phyloP scores from a whole-genome alignment of 1,139 yeast species.

The Hemisphaericaspora subhashii region DNA sequence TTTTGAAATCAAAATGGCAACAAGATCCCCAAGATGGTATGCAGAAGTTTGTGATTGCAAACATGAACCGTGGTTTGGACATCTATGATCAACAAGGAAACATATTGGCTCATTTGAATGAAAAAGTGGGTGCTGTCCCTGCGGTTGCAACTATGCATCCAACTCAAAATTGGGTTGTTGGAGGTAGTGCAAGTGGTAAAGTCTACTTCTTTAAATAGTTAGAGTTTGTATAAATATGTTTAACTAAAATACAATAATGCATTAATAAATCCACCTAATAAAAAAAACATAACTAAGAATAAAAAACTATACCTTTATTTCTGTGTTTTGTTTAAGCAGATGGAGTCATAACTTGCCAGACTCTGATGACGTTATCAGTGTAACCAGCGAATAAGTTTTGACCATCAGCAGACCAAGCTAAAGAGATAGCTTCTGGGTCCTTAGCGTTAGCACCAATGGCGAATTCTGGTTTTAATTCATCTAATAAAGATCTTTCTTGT shows the following conservation, averaged over 20 bases:
- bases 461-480: constrained; percentile 98
- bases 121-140: constrained; percentile 80
- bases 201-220: constrained; percentile 57
- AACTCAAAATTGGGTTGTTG: constrained; percentile 83
- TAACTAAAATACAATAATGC: constrained; percentile 4
- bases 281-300: neutral
- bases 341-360: constrained; percentile 99
- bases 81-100: constrained; percentile 74
- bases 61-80: constrained; percentile 87
- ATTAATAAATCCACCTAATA: constrained; percentile 2
- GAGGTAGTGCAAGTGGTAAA: constrained; percentile 96
- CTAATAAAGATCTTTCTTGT: constrained; percentile 93
- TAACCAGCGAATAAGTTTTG: constrained; percentile 99
- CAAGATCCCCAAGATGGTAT: constrained; percentile 63
- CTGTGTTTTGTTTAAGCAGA: constrained; percentile 44
- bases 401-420: constrained; percentile 99
- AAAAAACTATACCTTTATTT: neutral
- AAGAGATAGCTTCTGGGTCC: constrained; percentile 98
- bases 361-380: constrained; percentile 99
- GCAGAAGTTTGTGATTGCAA: constrained; percentile 86
- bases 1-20: constrained; percentile 86
- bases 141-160: constrained; percentile 87
- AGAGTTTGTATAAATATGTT: neutral
- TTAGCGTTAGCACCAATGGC: constrained; percentile 87
- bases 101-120: constrained; percentile 72